Conservation (phyloP, 495 filamentous ascomycete species). For the Parmelia sp. region DNA sequence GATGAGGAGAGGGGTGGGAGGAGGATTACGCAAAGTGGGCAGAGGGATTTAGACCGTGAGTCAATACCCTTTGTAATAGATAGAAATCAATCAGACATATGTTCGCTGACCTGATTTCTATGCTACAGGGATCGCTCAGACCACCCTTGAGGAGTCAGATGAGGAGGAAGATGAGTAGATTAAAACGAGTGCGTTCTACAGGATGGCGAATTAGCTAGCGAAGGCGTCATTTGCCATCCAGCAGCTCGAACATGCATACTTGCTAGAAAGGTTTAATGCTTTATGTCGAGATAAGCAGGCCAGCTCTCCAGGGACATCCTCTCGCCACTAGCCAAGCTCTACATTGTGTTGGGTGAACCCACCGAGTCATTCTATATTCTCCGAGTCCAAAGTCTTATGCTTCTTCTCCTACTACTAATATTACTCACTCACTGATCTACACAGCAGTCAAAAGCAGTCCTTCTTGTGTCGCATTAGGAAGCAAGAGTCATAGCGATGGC, state of each 20-base stretch:
- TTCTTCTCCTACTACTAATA: neutral
- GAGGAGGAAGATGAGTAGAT: slow-evolving; percentile 52
- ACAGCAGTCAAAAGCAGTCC: neutral
- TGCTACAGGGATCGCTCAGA: slow-evolving; percentile 58
- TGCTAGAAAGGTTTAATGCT: neutral
- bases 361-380: neutral
- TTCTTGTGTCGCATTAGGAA: neutral
- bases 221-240: neutral
- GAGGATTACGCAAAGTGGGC: slow-evolving; percentile 91
- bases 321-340: neutral
- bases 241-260: neutral
- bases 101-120: neutral
- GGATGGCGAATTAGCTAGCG: neutral
- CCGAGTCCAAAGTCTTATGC: too few relatives aligned
- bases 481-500: neutral
- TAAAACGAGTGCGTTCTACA: neutral
- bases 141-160: slow-evolving; percentile 63
- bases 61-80: neutral
- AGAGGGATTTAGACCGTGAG: slow-evolving; percentile 95
- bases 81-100: neutral
- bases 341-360: neutral
- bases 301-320: neutral
- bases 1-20: slow-evolving; percentile 97
- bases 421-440: too few relatives aligned
- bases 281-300: neutral